A percentile compares a stretch with the other conserved stretches of the same genome.
Conservation (phyloP, 495 filamentous ascomycete species). For the Neurospora cerealis region DNA sequence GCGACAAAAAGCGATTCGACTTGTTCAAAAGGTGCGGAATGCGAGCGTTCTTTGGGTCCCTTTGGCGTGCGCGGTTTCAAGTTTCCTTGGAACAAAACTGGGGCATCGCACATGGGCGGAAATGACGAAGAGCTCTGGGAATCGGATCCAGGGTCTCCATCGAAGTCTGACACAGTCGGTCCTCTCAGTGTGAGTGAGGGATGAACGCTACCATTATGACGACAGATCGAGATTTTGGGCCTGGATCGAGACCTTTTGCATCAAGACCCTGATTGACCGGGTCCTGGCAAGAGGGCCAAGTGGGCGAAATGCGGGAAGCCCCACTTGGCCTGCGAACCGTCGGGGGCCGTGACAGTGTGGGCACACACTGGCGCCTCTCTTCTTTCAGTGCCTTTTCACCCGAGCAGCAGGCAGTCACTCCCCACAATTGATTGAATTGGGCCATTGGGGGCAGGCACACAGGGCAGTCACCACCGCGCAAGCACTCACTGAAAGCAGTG, state of each 20-base stretch:
- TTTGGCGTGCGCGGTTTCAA: neutral
- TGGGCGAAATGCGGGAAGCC: slow-evolving; percentile 8
- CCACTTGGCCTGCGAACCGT: slow-evolving; percentile 5
- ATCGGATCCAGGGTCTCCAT: slow-evolving; percentile 10
- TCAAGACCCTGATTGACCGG: neutral
- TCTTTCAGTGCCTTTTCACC: neutral
- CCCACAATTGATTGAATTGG: neutral
- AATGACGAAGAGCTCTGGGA: slow-evolving; percentile 4
- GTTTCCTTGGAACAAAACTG: slow-evolving; percentile 8
- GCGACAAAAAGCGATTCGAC: neutral
- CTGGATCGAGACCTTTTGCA: slow-evolving; percentile 13
- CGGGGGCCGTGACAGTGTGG: neutral
- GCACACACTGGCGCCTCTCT: neutral
- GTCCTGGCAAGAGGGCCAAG: neutral
- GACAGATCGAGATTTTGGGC: slow-evolving; percentile 18
- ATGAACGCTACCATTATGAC: slow-evolving; percentile 12
- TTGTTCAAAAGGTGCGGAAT: neutral
- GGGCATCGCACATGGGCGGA: neutral
- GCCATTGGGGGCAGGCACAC: neutral
- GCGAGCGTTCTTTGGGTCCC: neutral
- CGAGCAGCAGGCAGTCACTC: neutral
- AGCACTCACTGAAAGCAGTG: neutral
- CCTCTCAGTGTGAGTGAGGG: neutral
- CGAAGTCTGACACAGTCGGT: neutral
- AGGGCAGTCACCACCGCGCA: neutral